These are phyloP conservation scores for Botryosphaeria agaves DNA, from an alignment of 2,329 filamentous ascomycete genomes.

Conservation along the genomic window DNA sequence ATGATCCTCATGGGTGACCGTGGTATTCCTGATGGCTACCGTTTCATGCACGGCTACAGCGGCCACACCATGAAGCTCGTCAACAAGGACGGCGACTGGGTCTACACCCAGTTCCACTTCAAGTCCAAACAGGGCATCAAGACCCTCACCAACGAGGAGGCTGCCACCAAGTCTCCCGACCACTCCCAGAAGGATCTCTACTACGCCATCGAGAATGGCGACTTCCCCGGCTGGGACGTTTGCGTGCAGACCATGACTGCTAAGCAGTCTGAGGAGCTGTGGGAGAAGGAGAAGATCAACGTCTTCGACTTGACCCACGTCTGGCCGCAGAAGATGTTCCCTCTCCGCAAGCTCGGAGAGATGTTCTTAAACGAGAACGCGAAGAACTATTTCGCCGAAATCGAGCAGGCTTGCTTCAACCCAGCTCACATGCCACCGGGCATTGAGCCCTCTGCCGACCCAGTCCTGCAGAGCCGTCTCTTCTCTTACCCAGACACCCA, in stretches of 20 bases:
- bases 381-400: constrained; percentile 47
- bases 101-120: constrained; percentile 35
- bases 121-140: constrained; percentile 34
- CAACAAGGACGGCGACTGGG: constrained; percentile 35
- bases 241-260: constrained; percentile 34
- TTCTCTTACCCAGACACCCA: constrained; percentile 56
- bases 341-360: constrained; percentile 34
- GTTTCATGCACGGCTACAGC: constrained; percentile 37
- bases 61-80: constrained; percentile 36
- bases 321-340: constrained; percentile 35
- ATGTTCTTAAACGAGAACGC: constrained; percentile 36
- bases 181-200: constrained; percentile 35
- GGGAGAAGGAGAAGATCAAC: constrained; percentile 36
- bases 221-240: constrained; percentile 34
- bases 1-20: constrained; percentile 37
- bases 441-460: constrained; percentile 52
- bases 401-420: constrained; percentile 54
- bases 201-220: constrained; percentile 33
- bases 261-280: constrained; percentile 32
- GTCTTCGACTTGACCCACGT: constrained; percentile 37
- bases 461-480: constrained; percentile 49
- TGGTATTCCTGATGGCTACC: constrained; percentile 36
- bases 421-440: constrained; percentile 50
- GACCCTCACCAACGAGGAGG: constrained; percentile 35
- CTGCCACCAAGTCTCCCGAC: constrained; percentile 31